Base-by-base conservation (phyloP, 139 green algal genomes). In the Tetradesmus lagerheimii region DNA sequence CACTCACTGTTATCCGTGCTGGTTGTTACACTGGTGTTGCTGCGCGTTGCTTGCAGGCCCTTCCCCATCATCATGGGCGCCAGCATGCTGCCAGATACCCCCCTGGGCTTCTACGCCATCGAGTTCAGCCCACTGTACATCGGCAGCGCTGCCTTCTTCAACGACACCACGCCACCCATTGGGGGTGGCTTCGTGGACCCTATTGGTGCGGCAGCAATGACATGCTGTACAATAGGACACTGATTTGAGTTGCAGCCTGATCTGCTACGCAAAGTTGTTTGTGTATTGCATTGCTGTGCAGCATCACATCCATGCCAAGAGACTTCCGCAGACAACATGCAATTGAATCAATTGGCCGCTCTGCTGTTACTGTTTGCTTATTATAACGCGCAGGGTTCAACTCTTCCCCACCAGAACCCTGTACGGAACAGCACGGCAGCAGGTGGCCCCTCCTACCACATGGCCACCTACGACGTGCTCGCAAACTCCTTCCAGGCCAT, bases 61-160 rank as follows among this genome's bases (percentile, higher is more conserved):
- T 93, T 90, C 79, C 90, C 90, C 31, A 84, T 93, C 53, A 89
- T 93, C 45, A 50, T 93, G 53, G 90, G 90, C 6, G 43, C 90
- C 86, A 91, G 91, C 50, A 38, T 93, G 81, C 53, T 75, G 14
- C 39, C 39, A 2, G 35, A 90, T 6, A 91, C 86, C 2, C 20
- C 39, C 23, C 90, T 82, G 37, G 75, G 86, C 34, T 93, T 91
- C 81, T 91, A 87, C 74, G 64, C 90, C 31, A 80, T 87, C 64
- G 90, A 93, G 71, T 90, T 90, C 35, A 85, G 57, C 11, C 86
- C 86, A 15, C 86, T 90, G 31, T 90, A 90, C 29, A 29, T 76
- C 39, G 84, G 84, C 27, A 57, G 64, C 27, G 38, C 84, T n/a
- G 23, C 57, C 39, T 89, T n/a, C 57, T 89, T 50, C 25, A 62